Evolutionary conservation across 2,329 filamentous ascomycete species (phyloP), one percentile per base, ranked within the genome.

Genomic region (Botrytis squamosa): DNA sequence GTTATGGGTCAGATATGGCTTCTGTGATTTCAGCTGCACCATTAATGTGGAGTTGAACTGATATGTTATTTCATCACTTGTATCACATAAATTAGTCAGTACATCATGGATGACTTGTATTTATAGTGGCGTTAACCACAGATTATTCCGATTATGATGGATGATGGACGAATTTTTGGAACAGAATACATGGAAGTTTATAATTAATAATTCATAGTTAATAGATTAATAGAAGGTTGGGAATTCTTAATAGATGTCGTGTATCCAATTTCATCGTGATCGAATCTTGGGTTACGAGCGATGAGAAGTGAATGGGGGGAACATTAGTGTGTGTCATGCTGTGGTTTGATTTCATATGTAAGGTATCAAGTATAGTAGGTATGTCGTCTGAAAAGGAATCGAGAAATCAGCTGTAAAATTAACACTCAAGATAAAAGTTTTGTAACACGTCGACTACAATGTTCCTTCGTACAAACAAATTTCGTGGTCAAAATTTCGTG

Each of bases 1-100:
- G 57, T 72, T 16, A 67, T 67, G 60, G 70, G 70, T 36, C 70
- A 72, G 44, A 55, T 72, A 29, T 72, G 70, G 70, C 59, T 72
- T 40, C 62, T 72, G 12, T 72, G 44, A 70, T 62, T 46, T 22
- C 18, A 57, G 49, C 25, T 33, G 36, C 38, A 33, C 12, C 6
- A 20, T 10, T 18, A 57, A 57, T 33, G 10, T 42, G 40, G 29
- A 33, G n/a, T 38, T 7, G 18, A 18, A 33, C 40, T 38, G n/a
- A 57, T 57, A 69, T 33, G 18, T 68, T 69, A 57, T 69, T 8
- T 57, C 49, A 57, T 57, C n/a, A 69, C 25, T 40, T 57, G 40
- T 42, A 42, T 68, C 40, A 42, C 29, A 68, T 38, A 20, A 57
- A 69, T 69, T 69, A 69, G 44, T 57, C 66, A 57, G 29, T 25